Evolutionary conservation across 2,329 filamentous ascomycete species (phyloP), one percentile per base, ranked within the genome.

Genomic region (Fonsecaea erecta): DNA sequence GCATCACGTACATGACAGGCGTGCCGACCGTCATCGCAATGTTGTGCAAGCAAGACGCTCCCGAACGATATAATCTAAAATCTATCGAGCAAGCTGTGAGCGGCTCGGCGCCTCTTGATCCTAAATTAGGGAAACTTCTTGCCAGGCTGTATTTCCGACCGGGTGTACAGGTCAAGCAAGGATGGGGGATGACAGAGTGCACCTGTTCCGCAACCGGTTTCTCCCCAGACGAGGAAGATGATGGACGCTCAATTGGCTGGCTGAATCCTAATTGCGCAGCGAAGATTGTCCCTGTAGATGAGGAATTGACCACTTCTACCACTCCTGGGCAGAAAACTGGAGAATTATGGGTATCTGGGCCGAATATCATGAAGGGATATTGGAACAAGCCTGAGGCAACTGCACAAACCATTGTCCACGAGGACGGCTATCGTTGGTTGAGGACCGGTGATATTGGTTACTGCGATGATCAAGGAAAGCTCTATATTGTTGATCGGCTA

Each of bases 401-500:
- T 0, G 48, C 52, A 11, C 62, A 71, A 1, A 64, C 73, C 0
- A 76, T 76, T 59, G 81, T 81, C 3, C 18, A 63, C 21, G 57
- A 57, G 4, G 74, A 75, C 56, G 73, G 75, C 8, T 24, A 88
- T 92, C 70, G 83, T 82, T 77, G 74, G 75, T 75, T 76, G 59
- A 69, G 63, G 9, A 75, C 75, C 5, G 73, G 73, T 4, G 73
- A 74, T 62, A 52, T 64, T 8, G 73, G 64, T 2, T 67, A 73
- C 14, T 51, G 40, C 14, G 58, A 88, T 34, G 37, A 58, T 18
- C 34, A 63, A 40, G 89, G 89, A 14, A 90, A 93, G 72, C 88
- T 93, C 68, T 94, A 87, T 78, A 91, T 94, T 73, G 93, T 91
- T 0, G 92, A 95, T 74, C 86, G 91, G 3, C 78, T 90, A 14